These are phyloP conservation scores for Coelastrella sp. DNA, from an alignment of 139 green algal species.

Conservation along the genomic window DNA sequence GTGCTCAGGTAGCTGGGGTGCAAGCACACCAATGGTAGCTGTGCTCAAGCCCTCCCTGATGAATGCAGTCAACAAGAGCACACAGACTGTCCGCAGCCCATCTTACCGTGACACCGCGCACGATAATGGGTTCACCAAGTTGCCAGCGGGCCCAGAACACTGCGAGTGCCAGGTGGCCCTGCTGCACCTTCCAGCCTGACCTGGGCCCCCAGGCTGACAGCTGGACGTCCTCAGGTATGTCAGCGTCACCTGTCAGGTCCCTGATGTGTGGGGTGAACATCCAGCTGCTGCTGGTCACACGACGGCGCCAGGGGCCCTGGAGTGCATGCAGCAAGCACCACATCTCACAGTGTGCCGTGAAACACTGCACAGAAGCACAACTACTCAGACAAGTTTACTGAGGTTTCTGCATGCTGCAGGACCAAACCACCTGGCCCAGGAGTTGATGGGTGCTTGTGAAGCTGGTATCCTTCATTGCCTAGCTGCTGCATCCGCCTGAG, in stretches of 20 bases:
- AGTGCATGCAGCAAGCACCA: neutral
- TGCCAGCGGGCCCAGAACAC: conserved; percentile 55
- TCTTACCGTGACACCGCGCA: conserved; percentile 51
- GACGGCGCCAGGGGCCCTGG: conserved; percentile 7
- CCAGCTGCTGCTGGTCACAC: neutral
- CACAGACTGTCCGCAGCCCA: too few species aligned
- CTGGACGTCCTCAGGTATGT: neutral
- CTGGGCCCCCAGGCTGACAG: neutral
- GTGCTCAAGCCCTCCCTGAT: too few species aligned
- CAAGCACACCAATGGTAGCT: too few species aligned
- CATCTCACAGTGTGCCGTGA: neutral
- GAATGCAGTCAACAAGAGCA: too few species aligned
- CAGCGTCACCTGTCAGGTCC: neutral
- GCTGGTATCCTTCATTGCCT: too few species aligned
- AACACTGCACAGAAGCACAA: too few species aligned
- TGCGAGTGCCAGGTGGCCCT: neutral
- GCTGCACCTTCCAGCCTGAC: neutral
- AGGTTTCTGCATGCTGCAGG: too few species aligned
- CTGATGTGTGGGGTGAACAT: conserved; percentile 33
- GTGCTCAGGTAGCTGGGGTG: too few species aligned
- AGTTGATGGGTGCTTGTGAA: too few species aligned
- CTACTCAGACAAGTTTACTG: too few species aligned
- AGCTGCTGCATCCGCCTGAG: too few species aligned
- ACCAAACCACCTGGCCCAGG: too few species aligned
- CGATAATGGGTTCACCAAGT: conserved; percentile 69